These are phyloP conservation scores for Aspergillus awamori DNA, from an alignment of 2,329 filamentous ascomycete genomes.

Conservation along the genomic window DNA sequence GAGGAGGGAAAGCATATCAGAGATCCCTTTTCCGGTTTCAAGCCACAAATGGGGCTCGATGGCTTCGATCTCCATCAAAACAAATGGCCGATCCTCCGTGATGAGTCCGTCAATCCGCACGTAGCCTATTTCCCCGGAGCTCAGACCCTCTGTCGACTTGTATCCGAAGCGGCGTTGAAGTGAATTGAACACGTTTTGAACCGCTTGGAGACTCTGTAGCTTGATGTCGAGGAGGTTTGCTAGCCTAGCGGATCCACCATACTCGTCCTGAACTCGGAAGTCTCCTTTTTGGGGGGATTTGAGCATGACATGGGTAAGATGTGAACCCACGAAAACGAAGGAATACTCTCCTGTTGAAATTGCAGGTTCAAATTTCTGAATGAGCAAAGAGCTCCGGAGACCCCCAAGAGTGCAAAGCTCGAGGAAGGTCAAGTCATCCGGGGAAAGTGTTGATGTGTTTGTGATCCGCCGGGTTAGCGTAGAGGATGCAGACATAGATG, in stretches of 20 bases:
- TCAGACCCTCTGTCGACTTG: neutral
- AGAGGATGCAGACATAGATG: neutral
- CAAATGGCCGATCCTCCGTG: neutral
- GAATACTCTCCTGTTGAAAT: constrained; percentile 1
- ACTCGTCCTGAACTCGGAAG: neutral
- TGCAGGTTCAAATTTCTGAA: neutral
- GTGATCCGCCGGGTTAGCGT: neutral
- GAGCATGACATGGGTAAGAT: neutral
- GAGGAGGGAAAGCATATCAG: neutral
- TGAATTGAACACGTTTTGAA: neutral
- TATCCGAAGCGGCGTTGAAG: neutral
- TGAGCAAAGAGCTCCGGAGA: neutral
- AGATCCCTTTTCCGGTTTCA: constrained; percentile 1
- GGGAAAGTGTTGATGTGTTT: neutral
- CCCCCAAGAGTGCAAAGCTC: neutral
- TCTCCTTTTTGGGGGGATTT: neutral
- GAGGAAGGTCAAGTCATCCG: neutral
- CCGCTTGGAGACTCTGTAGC: neutral
- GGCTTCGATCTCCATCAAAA: constrained; percentile 8
- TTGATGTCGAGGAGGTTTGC: neutral
- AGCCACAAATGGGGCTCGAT: constrained; percentile 4
- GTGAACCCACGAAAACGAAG: neutral
- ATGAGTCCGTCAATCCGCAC: constrained; percentile 7
- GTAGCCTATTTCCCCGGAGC: neutral
- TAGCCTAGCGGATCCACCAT: neutral